These are phyloP conservation scores for Micractinium sp. DNA, from an alignment of 139 green algal species.

Conservation along the genomic window DNA sequence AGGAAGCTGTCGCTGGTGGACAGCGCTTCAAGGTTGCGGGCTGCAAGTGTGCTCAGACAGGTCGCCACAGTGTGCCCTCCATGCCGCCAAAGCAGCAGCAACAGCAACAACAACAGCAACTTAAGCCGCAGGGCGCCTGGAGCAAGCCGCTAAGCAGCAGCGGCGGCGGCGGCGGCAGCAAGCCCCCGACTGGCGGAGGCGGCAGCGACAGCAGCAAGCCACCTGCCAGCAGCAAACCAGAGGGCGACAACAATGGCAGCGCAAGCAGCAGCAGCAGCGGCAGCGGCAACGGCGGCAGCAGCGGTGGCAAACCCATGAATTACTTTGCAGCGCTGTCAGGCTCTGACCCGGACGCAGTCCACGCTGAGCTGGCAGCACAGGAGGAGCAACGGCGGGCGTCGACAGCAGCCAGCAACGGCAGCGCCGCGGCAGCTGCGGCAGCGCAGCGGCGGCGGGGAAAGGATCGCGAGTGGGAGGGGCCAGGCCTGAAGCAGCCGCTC, in stretches of 20 bases:
- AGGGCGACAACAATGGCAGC: too few species aligned
- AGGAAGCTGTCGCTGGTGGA: too few species aligned
- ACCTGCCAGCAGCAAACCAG: neutral
- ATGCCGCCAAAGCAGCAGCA: neutral
- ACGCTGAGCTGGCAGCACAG: slow-evolving; percentile 37
- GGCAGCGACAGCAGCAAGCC: neutral
- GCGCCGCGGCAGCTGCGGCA: neutral
- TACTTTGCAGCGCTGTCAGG: slow-evolving; percentile 6
- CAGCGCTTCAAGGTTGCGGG: too few species aligned
- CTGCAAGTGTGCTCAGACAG: too few species aligned
- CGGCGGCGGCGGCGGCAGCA: neutral
- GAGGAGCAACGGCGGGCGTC: neutral
- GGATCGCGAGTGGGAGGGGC: neutral
- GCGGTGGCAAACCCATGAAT: neutral
- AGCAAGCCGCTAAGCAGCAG: neutral
- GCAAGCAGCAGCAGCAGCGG: neutral
- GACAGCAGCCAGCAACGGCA: neutral
- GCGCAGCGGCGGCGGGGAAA: neutral
- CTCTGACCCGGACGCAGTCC: neutral
- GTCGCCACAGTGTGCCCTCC: too few species aligned
- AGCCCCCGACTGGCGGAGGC: neutral
- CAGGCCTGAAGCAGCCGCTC: slow-evolving; percentile 63
- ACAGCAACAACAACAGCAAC: neutral
- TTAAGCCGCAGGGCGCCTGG: too few species aligned
- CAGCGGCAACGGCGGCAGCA: neutral